Conservation (phyloP, 495 filamentous ascomycete species). For the Chaetomium cochliodes region DNA sequence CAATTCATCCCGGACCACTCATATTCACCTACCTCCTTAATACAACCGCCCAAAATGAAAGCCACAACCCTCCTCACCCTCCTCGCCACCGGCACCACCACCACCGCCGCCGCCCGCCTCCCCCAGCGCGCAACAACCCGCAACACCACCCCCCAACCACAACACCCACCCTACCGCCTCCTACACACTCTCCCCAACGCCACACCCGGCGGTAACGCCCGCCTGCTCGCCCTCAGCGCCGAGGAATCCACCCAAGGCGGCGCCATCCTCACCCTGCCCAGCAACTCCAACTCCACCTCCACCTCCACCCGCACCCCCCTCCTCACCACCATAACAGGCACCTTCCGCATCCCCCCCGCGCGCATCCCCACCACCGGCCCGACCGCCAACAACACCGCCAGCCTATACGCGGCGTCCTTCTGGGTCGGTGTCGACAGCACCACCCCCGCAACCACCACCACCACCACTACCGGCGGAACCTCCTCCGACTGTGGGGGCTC, state of each 20-base stretch:
- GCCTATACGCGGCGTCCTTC: conserved; percentile 32
- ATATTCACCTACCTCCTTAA: not conserved
- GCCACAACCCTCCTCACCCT: conserved; percentile 19
- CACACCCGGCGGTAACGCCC: conserved; percentile 5
- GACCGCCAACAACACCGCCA: conserved; percentile 22
- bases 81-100: conserved; percentile 9
- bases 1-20: too few species aligned
- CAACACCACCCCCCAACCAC: not conserved
- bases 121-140: not conserved
- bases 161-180: not conserved
- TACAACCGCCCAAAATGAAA: conserved; percentile 13
- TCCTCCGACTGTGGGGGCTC: not conserved
- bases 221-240: conserved; percentile 8
- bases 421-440: conserved; percentile 31
- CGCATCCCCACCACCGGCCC: conserved; percentile 26
- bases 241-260: conserved; percentile 25
- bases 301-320: not conserved
- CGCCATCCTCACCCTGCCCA: conserved; percentile 20
- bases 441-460: too few species aligned
- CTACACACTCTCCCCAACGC: conserved; percentile 14
- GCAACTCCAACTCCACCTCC: conserved; percentile 14
- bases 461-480: too few species aligned
- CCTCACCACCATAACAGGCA: not conserved
- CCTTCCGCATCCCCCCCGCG: conserved; percentile 27
- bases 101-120: conserved; percentile 6